These are phyloP conservation scores for Poa pratensis DNA, from an alignment of 176 grass and related monocot species.

Conservation along the genomic window DNA sequence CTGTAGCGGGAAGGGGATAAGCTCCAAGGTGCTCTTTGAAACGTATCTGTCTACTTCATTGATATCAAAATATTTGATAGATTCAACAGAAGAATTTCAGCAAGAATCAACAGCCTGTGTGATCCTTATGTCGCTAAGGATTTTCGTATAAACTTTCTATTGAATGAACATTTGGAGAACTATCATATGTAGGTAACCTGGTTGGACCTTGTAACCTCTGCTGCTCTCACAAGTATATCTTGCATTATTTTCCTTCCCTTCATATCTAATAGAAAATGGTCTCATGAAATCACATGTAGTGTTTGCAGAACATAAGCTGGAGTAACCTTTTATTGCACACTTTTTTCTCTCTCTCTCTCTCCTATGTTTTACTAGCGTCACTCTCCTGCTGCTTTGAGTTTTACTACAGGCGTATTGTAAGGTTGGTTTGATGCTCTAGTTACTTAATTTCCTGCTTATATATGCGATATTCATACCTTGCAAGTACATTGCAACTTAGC, in stretches of 20 bases:
- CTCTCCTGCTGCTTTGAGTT: conserved; percentile 1
- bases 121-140: background rate
- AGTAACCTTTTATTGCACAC: background rate
- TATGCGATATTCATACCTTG: background rate
- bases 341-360: background rate
- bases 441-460: background rate
- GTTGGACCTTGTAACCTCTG: background rate
- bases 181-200: background rate
- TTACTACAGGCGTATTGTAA: conserved; percentile 1
- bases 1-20: too few species aligned
- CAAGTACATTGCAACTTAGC: background rate
- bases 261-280: background rate
- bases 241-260: background rate
- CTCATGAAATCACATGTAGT: background rate
- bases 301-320: background rate
- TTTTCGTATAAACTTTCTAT: background rate
- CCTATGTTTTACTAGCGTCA: conserved; percentile 6
- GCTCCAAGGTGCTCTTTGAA: too few species aligned
- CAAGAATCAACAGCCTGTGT: background rate
- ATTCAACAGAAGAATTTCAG: background rate
- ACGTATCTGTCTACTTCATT: too few species aligned
- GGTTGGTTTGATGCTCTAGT: conserved; percentile 10
- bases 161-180: conserved; percentile 10
- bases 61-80: background rate
- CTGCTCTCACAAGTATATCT: conserved; percentile 12